Evolutionary conservation across 2,329 filamentous ascomycete species (phyloP), one percentile per base, ranked within the genome.

Genomic region (Grosmannia clavigera): DNA sequence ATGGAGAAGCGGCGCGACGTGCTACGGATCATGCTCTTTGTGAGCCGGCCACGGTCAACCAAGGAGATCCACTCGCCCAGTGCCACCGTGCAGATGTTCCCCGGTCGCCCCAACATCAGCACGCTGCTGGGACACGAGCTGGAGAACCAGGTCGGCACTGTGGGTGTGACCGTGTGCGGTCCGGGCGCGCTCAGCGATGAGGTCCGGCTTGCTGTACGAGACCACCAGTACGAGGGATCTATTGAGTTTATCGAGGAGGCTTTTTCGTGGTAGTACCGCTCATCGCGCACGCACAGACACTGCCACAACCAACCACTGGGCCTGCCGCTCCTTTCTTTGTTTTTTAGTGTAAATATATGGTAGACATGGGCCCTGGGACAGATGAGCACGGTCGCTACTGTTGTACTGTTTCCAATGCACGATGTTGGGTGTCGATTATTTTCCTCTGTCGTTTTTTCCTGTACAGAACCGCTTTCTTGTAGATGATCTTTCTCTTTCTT

Each of bases 1-100:
- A 87, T 91, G 84, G 85, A 88, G 61, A 82, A 80, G 70, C 82
- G 87, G 57, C 81, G 88, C 60, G 87, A 91, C 62, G 80, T 87
- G 58, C 78, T 92, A 59, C 84, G 85, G 65, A 88, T 92, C 70
- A 82, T 90, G 75, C 81, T 92, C 59, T 92, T 91, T 70, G 85
- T 92, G 66, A 89, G 84, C 65, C 78, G 87, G 61, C 87, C 86
- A 6, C 78, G 86, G 50, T 87, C 84, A 55, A 90, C 85, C 54
- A 90, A 90, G 76, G 87, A 91, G 72, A 90, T 91, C 59, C 86
- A 90, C 75, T 88, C 84, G 66, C 88, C 88, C 2, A 87, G 83
- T 43, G 81, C 85, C 1, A 90, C 85, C 22, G 88, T 92, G 14
- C 87, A 91, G 70, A 92, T 92, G 88, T 90, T 90, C 77, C 88